phyloP scores from a whole-genome alignment of 495 filamentous ascomycete genomes.

The Annulohypoxylon nitens region DNA sequence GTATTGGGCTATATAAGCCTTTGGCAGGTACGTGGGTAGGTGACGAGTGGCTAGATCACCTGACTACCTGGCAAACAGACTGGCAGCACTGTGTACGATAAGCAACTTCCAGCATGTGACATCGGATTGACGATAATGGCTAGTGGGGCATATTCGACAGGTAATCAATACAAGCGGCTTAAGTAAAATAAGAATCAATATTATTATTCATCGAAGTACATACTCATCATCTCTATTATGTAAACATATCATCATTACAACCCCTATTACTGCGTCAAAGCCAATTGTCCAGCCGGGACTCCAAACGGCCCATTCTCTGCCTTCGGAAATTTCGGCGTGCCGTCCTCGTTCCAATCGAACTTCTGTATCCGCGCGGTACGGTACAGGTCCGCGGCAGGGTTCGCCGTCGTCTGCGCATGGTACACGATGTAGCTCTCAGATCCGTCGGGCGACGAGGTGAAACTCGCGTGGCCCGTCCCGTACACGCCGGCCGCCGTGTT shows the following conservation, averaged over 20 bases:
- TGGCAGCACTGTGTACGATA: too few relatives aligned
- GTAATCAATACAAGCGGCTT: too few relatives aligned
- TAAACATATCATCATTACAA: neutral
- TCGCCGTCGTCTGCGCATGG: conserved; percentile 56
- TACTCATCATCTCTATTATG: conserved; percentile 27
- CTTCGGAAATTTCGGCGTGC: conserved; percentile 48
- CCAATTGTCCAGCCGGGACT: conserved; percentile 47
- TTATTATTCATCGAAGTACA: neutral
- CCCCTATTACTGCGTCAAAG: conserved; percentile 27
- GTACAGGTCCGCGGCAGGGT: conserved; percentile 43
- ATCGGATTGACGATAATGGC: too few relatives aligned
- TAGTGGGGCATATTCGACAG: neutral
- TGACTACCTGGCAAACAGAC: too few relatives aligned
- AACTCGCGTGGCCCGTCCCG: conserved; percentile 65
- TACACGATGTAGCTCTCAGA: conserved; percentile 64
- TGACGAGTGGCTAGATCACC: too few relatives aligned
- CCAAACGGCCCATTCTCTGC: conserved; percentile 50
- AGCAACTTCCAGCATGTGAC: too few relatives aligned
- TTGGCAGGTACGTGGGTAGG: too few relatives aligned
- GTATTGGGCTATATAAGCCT: too few relatives aligned
- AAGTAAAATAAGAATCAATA: neutral
- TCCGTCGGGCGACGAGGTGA: conserved; percentile 60
- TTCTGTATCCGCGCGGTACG: conserved; percentile 49
- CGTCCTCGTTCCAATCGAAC: conserved; percentile 49
- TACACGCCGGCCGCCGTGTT: conserved; percentile 59